phyloP scores from a whole-genome alignment of 2,329 filamentous ascomycete genomes.

The Apiospora marii region DNA sequence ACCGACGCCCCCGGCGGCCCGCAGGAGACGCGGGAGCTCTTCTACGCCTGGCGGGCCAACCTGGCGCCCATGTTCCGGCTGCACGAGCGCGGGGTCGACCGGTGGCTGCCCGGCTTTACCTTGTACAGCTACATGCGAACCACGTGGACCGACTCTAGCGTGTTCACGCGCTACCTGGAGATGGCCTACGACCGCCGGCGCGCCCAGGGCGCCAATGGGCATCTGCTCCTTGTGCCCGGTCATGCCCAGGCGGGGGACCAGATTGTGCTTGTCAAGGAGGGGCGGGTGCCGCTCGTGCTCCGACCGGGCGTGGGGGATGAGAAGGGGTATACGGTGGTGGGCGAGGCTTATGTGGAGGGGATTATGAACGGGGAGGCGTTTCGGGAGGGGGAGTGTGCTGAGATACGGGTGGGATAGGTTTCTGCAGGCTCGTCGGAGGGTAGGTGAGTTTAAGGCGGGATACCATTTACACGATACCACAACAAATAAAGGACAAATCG shows the following conservation, averaged over 20 bases:
- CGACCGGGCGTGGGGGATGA: not conserved
- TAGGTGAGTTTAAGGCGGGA: no score
- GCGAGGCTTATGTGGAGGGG: conserved; percentile 23
- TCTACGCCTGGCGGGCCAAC: conserved; percentile 8
- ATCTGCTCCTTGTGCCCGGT: conserved; percentile 16
- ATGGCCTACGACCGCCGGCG: conserved; percentile 24
- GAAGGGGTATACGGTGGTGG: conserved; percentile 17
- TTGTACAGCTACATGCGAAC: conserved; percentile 18
- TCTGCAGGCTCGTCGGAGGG: not conserved
- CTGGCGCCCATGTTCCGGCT: not conserved
- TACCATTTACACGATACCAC: no score
- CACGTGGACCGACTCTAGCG: conserved; percentile 23
- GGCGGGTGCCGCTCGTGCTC: conserved; percentile 22
- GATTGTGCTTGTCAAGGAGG: conserved; percentile 18
- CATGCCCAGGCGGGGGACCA: conserved; percentile 13
- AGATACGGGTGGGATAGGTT: not conserved
- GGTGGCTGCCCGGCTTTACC: not conserved
- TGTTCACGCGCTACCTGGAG: conserved; percentile 24
- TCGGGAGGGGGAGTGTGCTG: not conserved
- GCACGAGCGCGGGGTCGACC: conserved; percentile 2
- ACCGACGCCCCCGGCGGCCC: not conserved
- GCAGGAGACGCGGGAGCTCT: conserved; percentile 1
- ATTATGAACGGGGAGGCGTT: conserved; percentile 24
- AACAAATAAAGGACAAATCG: no score
- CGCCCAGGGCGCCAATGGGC: conserved; percentile 20